These are phyloP conservation scores for Globisporangium abappressorium DNA, from an alignment of 352 stramenopile genomes.

Conservation along the genomic window DNA sequence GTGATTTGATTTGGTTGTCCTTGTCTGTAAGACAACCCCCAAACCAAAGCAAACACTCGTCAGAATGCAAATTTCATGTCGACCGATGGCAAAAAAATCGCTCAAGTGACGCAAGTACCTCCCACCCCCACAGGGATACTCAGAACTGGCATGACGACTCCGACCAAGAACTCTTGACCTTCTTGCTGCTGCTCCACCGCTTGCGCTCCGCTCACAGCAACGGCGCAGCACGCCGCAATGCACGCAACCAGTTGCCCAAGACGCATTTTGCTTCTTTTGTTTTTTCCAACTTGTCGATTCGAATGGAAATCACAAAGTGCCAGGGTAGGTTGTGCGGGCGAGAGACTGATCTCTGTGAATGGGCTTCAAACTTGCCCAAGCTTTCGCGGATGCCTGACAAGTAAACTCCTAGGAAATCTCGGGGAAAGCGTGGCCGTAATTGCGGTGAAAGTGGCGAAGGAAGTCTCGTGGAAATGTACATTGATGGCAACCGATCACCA, in stretches of 20 bases:
- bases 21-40: background rate
- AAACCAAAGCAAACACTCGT: too few relatives aligned
- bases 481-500: background rate
- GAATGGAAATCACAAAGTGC: background rate
- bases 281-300: background rate
- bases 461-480: background rate
- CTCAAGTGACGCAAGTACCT: background rate
- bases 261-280: slow-evolving; percentile 3
- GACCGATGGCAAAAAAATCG: too few relatives aligned
- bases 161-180: background rate
- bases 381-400: background rate
- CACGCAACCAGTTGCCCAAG: background rate
- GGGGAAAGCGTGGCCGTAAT: background rate
- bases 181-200: background rate
- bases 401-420: background rate
- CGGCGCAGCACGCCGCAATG: background rate
- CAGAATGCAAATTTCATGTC: too few relatives aligned
- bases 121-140: background rate
- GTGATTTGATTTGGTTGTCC: background rate
- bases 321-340: background rate
- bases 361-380: background rate
- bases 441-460: background rate
- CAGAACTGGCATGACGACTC: background rate
- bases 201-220: background rate
- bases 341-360: background rate